Evolutionary conservation across 2,329 filamentous ascomycete species (phyloP).

Genomic region (Blastomyces parvus): DNA sequence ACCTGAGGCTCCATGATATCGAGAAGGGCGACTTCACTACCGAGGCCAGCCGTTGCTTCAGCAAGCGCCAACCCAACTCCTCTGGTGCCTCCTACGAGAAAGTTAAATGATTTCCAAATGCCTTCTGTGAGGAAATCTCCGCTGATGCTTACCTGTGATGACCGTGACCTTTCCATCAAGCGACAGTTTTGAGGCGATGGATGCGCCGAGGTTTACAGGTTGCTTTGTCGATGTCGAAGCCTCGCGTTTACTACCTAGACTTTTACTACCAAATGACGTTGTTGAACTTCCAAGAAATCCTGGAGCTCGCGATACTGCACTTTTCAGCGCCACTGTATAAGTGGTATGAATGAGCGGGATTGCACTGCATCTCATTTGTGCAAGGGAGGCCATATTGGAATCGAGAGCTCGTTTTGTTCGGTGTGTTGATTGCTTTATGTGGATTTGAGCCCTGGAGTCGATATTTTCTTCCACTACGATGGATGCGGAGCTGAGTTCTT

Average conservation of each 20-base stretch:
- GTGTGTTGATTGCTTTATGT: background rate
- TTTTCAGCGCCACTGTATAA: background rate
- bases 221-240: background rate
- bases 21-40: slow-evolving; percentile 2
- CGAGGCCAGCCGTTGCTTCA: slow-evolving; percentile 3
- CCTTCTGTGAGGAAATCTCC: background rate
- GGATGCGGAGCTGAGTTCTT: background rate
- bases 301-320: background rate
- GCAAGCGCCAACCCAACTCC: slow-evolving; percentile 6
- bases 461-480: background rate
- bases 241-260: background rate
- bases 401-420: background rate
- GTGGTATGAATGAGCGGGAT: background rate
- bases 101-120: background rate
- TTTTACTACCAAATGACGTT: background rate
- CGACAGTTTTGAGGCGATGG: background rate
- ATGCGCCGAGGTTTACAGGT: background rate
- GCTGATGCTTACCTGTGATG: background rate
- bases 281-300: background rate
- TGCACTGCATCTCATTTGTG: background rate
- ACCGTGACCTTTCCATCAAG: slow-evolving; percentile 1
- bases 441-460: background rate
- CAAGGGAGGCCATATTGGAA: background rate
- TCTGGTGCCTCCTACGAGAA: slow-evolving; percentile 1
- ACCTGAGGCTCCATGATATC: slow-evolving; percentile 8